Base-by-base conservation (phyloP, 306 rosid species). In the Clitoria ternatea region DNA sequence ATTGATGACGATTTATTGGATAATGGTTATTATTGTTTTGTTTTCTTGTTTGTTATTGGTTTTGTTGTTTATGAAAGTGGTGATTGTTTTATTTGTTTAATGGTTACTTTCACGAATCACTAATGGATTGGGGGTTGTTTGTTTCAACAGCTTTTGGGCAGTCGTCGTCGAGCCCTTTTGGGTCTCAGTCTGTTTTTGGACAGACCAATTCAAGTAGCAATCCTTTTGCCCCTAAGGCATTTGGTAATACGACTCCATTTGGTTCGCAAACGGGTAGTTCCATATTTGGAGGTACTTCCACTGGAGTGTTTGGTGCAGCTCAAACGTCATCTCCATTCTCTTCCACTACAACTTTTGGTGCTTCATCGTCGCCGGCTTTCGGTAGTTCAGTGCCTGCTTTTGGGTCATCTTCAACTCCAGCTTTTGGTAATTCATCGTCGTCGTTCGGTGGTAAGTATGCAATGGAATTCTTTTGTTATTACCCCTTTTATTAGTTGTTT, bases 231-330 rank as follows among this genome's bases (percentile, higher is more conserved):
- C 85, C 97, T 11, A 89, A 85, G 59, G 92, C 99, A 7, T 95
- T 86, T 80, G 96, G 96, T 48, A 83, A 79, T 55, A 53, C 96
- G 14, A 72, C 81, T 44, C 96, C 99, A 23, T 91, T 95, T 71
- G 99, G 96, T 49, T 75, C 87, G 5, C 92, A 87, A 67, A 57
- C 89, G 1, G 89, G 92, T 52, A 66, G 80, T 65, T 79, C 92
- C 42, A 44, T 91, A 14, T 95, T 91, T 59, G 97, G 96, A 19
- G 96, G 99, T 68, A 89, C 96, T 67, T 86, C 97, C 32, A 89
- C 99, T 22, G 96, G 97, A 39, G 99, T 89, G 9, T 89, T 91
- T 86, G 93, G 99, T n/a, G 78, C 88, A 23, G 3, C 95, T 53
- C 99, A 83, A 48, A n/a, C 83, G 11, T 69, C 94, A 22, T 85